Percentiles rank a stretch among this genome's conserved stretches.
These are phyloP conservation scores for Candida arabinofermentans DNA, from an alignment of 805 yeast genomes.

Conservation along the genomic window DNA sequence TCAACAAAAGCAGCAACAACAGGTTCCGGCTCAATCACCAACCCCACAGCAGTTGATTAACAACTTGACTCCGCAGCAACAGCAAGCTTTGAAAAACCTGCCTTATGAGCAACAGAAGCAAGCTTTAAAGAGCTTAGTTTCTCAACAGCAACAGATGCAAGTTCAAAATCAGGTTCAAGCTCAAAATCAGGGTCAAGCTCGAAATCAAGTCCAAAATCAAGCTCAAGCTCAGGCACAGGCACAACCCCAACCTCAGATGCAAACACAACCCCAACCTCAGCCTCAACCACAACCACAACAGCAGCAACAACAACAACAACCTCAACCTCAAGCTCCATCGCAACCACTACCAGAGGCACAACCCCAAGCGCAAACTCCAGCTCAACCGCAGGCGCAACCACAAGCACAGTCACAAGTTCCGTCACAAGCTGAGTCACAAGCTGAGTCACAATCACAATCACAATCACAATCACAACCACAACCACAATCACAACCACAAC, in stretches of 20 bases:
- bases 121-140: conserved; percentile 22
- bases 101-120: conserved; percentile 44
- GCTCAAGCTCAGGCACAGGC: conserved; percentile 13
- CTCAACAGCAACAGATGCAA: conserved; percentile 13
- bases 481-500: no score
- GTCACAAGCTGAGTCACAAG: no score
- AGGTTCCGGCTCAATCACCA: conserved; percentile 18
- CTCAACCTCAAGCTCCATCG: conserved; percentile 3
- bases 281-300: conserved; percentile 6
- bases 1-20: no score
- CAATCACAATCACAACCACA: no score
- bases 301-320: conserved; percentile 4
- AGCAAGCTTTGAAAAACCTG: conserved; percentile 30
- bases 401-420: no score
- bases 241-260: conserved; percentile 6
- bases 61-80: conserved; percentile 24
- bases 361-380: background rate
- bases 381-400: background rate
- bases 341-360: background rate
- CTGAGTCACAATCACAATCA: no score
- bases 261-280: conserved; percentile 4
- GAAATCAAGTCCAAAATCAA: conserved; percentile 3
- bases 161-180: conserved; percentile 6
- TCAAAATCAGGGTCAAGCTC: conserved; percentile 12
- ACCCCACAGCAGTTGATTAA: conserved; percentile 25